phyloP scores from a whole-genome alignment of 2,329 filamentous ascomycete species.

The Sporothrix variecibatus region DNA sequence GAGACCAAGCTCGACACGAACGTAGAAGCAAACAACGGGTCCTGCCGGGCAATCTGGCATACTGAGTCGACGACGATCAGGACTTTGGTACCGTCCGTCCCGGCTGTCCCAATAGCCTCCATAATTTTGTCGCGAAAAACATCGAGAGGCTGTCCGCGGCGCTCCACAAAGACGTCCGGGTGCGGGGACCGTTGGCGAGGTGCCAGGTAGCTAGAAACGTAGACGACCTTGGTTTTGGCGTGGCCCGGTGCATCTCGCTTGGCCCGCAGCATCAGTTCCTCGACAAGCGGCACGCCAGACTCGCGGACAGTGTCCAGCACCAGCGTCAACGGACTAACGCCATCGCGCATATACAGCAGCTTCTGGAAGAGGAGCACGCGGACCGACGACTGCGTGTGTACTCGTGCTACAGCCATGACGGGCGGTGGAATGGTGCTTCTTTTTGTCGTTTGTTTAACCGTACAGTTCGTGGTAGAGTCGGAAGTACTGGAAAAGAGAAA shows the following conservation, averaged over 20 bases:
- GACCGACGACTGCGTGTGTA: constrained; percentile 34
- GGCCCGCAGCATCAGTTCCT: constrained; percentile 74
- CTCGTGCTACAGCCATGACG: neutral
- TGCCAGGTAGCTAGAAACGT: constrained; percentile 67
- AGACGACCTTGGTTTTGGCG: constrained; percentile 53
- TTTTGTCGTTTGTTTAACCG: neutral
- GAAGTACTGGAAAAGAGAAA: neutral
- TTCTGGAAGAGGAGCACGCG: constrained; percentile 36
- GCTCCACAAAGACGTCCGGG: constrained; percentile 68
- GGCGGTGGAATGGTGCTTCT: neutral
- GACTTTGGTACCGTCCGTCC: constrained; percentile 38
- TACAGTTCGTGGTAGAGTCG: neutral
- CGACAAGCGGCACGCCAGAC: constrained; percentile 66
- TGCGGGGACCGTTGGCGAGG: constrained; percentile 65
- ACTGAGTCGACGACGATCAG: constrained; percentile 81
- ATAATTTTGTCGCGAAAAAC: constrained; percentile 62
- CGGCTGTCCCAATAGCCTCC: neutral
- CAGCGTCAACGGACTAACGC: constrained; percentile 82
- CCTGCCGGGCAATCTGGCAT: constrained; percentile 61
- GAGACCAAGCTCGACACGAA: constrained; percentile 71
- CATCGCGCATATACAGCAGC: constrained; percentile 34
- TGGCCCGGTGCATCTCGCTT: constrained; percentile 68
- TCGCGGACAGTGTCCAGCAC: constrained; percentile 85
- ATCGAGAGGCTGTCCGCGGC: constrained; percentile 59
- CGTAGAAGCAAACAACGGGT: constrained; percentile 59